Evolutionary conservation across 1,284 basidiomycete species (phyloP), one percentile per base, ranked within the genome.

Genomic region (Takashimella tepidaria): DNA sequence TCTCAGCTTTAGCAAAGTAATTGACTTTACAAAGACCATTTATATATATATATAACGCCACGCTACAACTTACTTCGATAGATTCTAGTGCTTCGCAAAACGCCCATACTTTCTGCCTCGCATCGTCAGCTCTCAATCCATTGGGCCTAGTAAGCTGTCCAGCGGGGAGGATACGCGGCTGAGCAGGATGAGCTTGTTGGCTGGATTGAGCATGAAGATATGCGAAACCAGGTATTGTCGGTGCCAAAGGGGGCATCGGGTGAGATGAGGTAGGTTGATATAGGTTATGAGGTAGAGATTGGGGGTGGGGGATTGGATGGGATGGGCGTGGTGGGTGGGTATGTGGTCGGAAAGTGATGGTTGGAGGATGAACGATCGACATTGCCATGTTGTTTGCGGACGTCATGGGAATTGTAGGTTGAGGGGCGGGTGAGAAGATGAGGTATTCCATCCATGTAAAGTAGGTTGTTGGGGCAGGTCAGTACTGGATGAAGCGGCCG

Each of bases 401-500:
- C n/a, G n/a, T 37, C 31, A 16, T 8, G 31, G 31, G 8, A 37
- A 16, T 8, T 8, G 31, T 16, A 16, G 31, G 31, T 37, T 37
- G 31, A 37, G 58, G 47, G 4, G 50, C 41, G 19, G 59, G 61
- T 3, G 61, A 62, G 40, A 60, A 45, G 19, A 56, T 49, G 27
- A 62, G 58, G 44, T 54, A 62, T 53, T 62, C 61, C 61, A 62
- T 62, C n/a, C 40, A 19, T 22, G 37, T 25, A 41, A 12, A 23
- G 31, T 47, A 5, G 45, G 45, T 12, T 13, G 11, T 47, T 47
- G 45, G 31, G 11, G 6, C 5, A 10, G 23, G 23, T 6, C 13
- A 22, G 31, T 25, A 23, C 25, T 47, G 23, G 45, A 16, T 48
- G 21, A 12, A 27, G 22, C 44, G 42, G 31, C n/a, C n/a, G n/a